Conservation (phyloP, 495 filamentous ascomycete genomes). For the Neurospora sp. region DNA sequence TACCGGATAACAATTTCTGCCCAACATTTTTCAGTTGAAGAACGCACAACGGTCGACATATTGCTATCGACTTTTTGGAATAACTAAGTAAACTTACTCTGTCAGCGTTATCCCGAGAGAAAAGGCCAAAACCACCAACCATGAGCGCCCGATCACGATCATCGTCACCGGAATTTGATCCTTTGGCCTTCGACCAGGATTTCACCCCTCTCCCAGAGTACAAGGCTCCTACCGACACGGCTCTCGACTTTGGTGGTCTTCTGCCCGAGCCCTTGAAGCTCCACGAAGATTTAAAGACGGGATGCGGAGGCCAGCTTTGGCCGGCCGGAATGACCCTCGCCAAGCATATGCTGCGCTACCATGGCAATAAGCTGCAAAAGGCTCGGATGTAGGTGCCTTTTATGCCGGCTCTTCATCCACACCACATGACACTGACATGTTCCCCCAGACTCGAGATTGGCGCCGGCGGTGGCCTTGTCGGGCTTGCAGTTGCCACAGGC, state of each 20-base stretch:
- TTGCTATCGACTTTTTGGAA: too few species aligned
- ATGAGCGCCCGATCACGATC: slow-evolving; percentile 10
- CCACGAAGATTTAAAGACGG: slow-evolving; percentile 72
- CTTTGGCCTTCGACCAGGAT: slow-evolving; percentile 50
- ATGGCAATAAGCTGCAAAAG: slow-evolving; percentile 45
- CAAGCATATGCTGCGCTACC: slow-evolving; percentile 69
- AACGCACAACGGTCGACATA: neutral
- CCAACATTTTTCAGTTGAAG: neutral
- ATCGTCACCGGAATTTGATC: slow-evolving; percentile 31
- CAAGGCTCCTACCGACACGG: slow-evolving; percentile 53
- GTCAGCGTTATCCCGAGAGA: neutral
- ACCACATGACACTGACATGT: slow-evolving; percentile 4
- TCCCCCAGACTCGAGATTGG: slow-evolving; percentile 72
- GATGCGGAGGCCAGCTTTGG: slow-evolving; percentile 90
- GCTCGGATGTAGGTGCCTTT: slow-evolving; percentile 61
- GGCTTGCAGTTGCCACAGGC: slow-evolving; percentile 54
- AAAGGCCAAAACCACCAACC: neutral
- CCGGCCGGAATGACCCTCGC: slow-evolving; percentile 82
- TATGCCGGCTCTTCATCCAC: neutral
- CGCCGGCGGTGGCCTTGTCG: slow-evolving; percentile 83
- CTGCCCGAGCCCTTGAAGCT: slow-evolving; percentile 58
- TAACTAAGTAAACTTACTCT: neutral
- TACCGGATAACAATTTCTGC: neutral
- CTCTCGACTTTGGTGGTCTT: slow-evolving; percentile 63
- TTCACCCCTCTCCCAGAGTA: slow-evolving; percentile 54